Conservation (phyloP, 345 rosid species). For the Eucalyptus polybractea region DNA sequence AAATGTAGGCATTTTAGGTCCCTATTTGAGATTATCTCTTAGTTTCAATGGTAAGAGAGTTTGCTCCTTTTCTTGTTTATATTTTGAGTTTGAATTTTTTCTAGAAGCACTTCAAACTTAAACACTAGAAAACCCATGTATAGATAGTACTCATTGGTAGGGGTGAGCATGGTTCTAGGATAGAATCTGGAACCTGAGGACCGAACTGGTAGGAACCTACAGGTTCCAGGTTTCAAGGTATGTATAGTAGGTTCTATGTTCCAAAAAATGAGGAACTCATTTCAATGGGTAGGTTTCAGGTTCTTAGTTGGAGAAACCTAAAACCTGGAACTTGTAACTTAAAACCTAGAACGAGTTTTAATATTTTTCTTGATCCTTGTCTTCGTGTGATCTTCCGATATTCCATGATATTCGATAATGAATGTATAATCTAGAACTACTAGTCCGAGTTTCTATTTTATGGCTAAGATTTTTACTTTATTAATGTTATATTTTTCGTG, state of each 20-base stretch:
- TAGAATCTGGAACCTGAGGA: rapidly evolving
- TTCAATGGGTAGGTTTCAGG: rapidly evolving
- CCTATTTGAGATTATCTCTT: too few species aligned
- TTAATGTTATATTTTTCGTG: too few species aligned
- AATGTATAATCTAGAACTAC: too few species aligned
- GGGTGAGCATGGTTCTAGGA: too few species aligned
- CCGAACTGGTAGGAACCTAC: rapidly evolving
- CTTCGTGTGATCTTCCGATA: rapidly evolving
- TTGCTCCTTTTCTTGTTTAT: neutral
- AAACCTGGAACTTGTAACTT: rapidly evolving
- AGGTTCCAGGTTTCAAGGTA: too few species aligned
- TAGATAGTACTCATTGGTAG: neutral
- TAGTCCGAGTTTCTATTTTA: rapidly evolving
- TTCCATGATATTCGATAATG: rapidly evolving
- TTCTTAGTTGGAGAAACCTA: too few species aligned
- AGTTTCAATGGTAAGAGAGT: neutral
- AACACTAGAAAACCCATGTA: neutral
- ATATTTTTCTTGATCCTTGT: too few species aligned
- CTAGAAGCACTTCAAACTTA: neutral
- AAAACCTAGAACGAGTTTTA: rapidly evolving
- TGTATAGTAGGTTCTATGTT: rapidly evolving
- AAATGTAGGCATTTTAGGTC: too few species aligned
- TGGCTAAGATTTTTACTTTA: too few species aligned
- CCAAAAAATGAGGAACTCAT: too few species aligned
- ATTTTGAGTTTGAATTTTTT: too few species aligned